Evolutionary conservation across 371 early-diverging fungal genomes (phyloP), one percentile per base, ranked within the genome.

Genomic region (Amoeboaphelidium occidentale): DNA sequence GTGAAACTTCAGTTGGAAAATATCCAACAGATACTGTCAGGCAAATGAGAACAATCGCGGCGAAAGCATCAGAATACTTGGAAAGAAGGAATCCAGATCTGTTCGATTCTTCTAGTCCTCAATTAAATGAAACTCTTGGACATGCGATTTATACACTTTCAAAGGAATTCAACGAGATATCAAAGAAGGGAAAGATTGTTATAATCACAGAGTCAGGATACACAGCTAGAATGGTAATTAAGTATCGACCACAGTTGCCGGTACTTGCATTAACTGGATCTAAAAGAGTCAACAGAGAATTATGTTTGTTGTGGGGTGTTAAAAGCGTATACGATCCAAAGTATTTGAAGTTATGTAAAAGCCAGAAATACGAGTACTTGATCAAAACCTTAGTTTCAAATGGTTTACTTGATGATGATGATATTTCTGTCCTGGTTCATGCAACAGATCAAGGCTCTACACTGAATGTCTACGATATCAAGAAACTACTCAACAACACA

Each of bases 1-100:
- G 89, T 53, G 98, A 98, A 68, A 96, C 94, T 1, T 98, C 98
- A 48, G 84, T 84, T 64, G 98, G 75, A 13, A 79, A 53, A 48
- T 59, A 55, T 58, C 74, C 74, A 3, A 39, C 65, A 22, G 63
- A 70, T 42, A 60, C 64, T 3, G 70, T 68, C 20, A 32, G 46
- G 24, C 60, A 64, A 62, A 67, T 63, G 66, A 51, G 54, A 20
- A 51, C 48, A 4, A 57, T 66, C n/a, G n/a, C n/a, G n/a, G n/a
- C n/a, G n/a, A n/a, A n/a, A n/a, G n/a, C n/a, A n/a, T n/a, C n/a
- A n/a, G n/a, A n/a, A n/a, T n/a, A n/a, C n/a, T n/a, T n/a, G n/a
- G n/a, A 26, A 65, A 63, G 48, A 23, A 51, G 25, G 63, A 81
- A 20, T 81, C 86, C 42, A 86, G 85, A 62, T 66, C 75, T 1